Conservation (phyloP, 345 rosid species). For the Viola odorata region DNA sequence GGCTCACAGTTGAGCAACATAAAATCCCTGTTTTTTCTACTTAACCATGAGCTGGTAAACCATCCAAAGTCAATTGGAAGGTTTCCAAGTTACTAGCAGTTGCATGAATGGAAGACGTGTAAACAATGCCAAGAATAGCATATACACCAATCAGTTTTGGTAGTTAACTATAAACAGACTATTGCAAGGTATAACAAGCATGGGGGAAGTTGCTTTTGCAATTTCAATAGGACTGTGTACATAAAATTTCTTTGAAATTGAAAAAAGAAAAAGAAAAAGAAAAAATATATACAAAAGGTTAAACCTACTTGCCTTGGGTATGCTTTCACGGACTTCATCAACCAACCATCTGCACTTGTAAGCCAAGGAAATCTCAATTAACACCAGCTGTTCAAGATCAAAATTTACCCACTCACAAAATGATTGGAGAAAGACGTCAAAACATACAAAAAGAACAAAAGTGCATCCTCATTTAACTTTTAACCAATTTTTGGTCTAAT, state of each 20-base stretch:
- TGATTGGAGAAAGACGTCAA: neutral
- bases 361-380: constrained; percentile 30
- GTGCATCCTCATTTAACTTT: neutral
- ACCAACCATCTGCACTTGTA: constrained; percentile 71
- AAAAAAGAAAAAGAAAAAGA: neutral
- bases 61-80: too few species aligned
- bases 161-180: too few species aligned
- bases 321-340: constrained; percentile 80
- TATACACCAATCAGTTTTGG: too few species aligned
- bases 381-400: constrained; percentile 11
- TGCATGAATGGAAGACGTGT: too few species aligned
- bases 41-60: too few species aligned
- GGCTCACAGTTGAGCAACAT: too few species aligned
- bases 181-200: too few species aligned
- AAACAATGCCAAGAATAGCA: too few species aligned
- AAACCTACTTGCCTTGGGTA: constrained; percentile 72
- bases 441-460: neutral
- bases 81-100: too few species aligned
- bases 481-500: neutral
- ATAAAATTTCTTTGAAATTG: neutral
- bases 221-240: too few species aligned
- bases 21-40: too few species aligned
- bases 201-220: too few species aligned
- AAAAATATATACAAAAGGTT: neutral
- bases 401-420: neutral